Percentiles rank a stretch among this genome's conserved stretches.
Evolutionary conservation across 345 rosid species (phyloP).

Genomic region (Leavenworthia alabamica): DNA sequence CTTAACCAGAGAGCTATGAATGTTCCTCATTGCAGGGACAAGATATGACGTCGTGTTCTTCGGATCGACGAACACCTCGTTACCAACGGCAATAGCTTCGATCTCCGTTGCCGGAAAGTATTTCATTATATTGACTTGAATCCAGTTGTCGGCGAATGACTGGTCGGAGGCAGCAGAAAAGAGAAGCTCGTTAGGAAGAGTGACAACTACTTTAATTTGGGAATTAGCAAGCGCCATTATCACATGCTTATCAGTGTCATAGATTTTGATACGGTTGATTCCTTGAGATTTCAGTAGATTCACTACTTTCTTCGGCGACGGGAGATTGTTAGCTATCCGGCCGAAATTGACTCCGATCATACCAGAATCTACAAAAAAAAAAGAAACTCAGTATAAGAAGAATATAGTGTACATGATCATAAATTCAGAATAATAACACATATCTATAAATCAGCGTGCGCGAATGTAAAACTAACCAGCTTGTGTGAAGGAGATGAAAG

Average conservation of each 20-base stretch:
- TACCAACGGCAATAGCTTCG: conserved; percentile 76
- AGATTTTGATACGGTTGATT: conserved; percentile 50
- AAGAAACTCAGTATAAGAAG: neutral
- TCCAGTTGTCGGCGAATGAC: conserved; percentile 70
- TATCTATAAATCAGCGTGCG: neutral
- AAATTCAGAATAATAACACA: too few relatives aligned
- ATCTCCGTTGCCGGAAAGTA: conserved; percentile 52
- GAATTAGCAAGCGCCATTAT: conserved; percentile 58
- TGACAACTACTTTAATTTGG: conserved; percentile 46
- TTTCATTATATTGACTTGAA: conserved; percentile 41
- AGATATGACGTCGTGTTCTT: conserved; percentile 51
- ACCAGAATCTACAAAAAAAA: conserved; percentile 33
- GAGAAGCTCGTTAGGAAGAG: conserved; percentile 76
- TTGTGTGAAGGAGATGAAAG: conserved; percentile 18
- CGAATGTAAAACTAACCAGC: conserved; percentile 30
- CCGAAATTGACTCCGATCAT: conserved; percentile 73
- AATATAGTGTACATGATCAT: neutral
- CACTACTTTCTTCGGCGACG: conserved; percentile 60
- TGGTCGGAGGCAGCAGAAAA: conserved; percentile 56
- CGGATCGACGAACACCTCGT: conserved; percentile 78
- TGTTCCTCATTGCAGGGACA: conserved; percentile 73
- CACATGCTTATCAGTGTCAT: conserved; percentile 57
- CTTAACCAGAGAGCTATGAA: conserved; percentile 53
- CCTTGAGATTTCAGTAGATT: conserved; percentile 56
- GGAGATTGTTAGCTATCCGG: conserved; percentile 63